Base-by-base conservation (phyloP, 2,329 filamentous ascomycete genomes). In the Claviceps monticola region DNA sequence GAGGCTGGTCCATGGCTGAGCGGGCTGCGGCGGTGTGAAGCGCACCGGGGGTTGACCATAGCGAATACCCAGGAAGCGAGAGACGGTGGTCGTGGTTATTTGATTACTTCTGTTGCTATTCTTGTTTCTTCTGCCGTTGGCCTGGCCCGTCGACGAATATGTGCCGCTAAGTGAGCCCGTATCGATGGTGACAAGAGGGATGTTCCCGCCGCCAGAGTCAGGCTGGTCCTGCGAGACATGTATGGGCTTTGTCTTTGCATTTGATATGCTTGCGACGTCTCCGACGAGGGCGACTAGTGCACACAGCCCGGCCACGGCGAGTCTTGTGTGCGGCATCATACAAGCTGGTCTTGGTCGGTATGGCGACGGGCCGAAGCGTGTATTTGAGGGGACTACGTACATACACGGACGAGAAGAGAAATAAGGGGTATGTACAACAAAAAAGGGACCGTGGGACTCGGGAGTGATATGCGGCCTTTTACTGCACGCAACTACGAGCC, bases 1-100 rank as follows among this genome's bases (percentile, higher is more conserved):
- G 1, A 56, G 39, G 1, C 49, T 44, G 0, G 51, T 19, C 62
- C 60, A 63, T 5, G 54, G 4, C 2, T 48, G 37, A 6, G 56
- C 56, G 1, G 57, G 58, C 11, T 56, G 9, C 0, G 62, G 56
- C 0, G 58, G 52, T 1, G 53, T 51, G 50, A 64, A 65, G 3
- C 62, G 61, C 5, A 61, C 37, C 1, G 64, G 60, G 2, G 57
- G 51, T 14, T 57, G 56, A 1, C 56, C 65, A 17, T 61, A 67
- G 11, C 63, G 64, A 9, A 67, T 61, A 0, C 64, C 65, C 4
- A 66, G 59, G 19, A 61, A 67, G 42, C 19, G 42, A 14, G 42
- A 17, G 11, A 44, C 42, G 21, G 13, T 21, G 7, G 39, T 42
- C 39, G 39, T 13, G 39, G 4, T 21, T 19, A 19, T 34, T 34